These are phyloP conservation scores for Ashbya aceris DNA, from an alignment of 1,139 yeast species.

Conservation along the genomic window DNA sequence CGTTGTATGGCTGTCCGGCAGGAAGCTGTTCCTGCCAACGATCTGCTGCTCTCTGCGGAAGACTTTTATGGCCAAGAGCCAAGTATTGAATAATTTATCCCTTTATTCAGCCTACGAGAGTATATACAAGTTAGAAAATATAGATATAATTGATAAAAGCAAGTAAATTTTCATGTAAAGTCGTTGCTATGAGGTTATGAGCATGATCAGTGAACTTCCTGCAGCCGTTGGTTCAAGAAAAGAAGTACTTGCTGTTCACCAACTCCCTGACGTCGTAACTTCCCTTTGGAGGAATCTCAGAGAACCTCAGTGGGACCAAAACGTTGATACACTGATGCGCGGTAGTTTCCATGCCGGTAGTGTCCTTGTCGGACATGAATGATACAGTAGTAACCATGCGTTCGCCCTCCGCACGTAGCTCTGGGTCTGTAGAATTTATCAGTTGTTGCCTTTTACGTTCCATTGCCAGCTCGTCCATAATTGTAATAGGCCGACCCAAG, in stretches of 20 bases:
- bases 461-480: slow-evolving; percentile 64
- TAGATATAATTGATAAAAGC: slow-evolving; percentile 5
- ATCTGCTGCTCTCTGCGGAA: too few species aligned
- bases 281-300: slow-evolving; percentile 73
- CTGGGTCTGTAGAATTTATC: slow-evolving; percentile 45
- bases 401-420: slow-evolving; percentile 42
- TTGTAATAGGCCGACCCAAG: slow-evolving; percentile 49
- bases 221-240: slow-evolving; percentile 30
- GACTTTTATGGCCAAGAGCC: too few species aligned
- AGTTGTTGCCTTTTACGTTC: slow-evolving; percentile 57
- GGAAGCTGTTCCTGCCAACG: too few species aligned
- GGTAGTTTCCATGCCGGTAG: slow-evolving; percentile 25
- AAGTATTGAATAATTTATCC: neutral
- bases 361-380: slow-evolving; percentile 37
- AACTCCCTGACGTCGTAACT: slow-evolving; percentile 72
- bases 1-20: too few species aligned
- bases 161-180: neutral
- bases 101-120: neutral
- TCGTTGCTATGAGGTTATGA: neutral
- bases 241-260: slow-evolving; percentile 71
- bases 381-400: slow-evolving; percentile 68
- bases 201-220: neutral
- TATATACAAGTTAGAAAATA: neutral
- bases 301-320: slow-evolving; percentile 59
- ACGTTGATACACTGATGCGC: slow-evolving; percentile 26